Conservation (phyloP, 2,329 filamentous ascomycete species). For the Xylaria sp. region DNA sequence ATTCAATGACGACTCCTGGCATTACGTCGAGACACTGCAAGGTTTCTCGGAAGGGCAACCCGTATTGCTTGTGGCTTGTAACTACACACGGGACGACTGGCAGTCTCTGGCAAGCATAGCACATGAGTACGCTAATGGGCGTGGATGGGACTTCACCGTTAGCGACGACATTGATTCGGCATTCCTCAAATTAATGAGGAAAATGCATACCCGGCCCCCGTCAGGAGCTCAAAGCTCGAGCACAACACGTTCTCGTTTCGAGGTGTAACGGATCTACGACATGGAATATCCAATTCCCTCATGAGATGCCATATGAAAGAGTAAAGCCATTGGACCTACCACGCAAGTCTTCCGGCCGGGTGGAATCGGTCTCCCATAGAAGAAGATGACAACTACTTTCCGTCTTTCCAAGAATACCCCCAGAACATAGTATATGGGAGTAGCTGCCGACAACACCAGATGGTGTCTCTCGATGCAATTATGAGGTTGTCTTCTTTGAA, state of each 20-base stretch:
- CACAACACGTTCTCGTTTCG: not conserved
- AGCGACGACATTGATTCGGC: not conserved
- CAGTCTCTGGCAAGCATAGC: not conserved
- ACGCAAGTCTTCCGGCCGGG: not conserved
- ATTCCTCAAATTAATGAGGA: conserved; percentile 13
- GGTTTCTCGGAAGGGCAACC: conserved; percentile 15
- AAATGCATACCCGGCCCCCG: conserved; percentile 2
- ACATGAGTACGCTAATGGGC: not conserved
- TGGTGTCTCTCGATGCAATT: not conserved
- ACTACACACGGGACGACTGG: not conserved
- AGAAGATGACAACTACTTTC: not conserved
- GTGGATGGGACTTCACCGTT: conserved; percentile 8
- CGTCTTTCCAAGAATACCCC: not conserved
- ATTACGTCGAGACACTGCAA: conserved; percentile 10
- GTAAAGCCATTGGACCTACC: not conserved
- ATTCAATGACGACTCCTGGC: not conserved
- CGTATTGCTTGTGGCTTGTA: conserved; percentile 15
- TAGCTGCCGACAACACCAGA: not conserved
- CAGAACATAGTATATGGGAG: not conserved
- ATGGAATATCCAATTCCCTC: not conserved
- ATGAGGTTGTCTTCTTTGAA: not conserved
- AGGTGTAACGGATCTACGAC: not conserved
- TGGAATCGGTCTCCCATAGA: not conserved
- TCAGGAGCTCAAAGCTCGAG: not conserved
- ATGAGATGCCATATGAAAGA: not conserved